Evolutionary conservation across 768 basidiomycete species (phyloP).

Genomic region (Coprinopsis cinerea): DNA sequence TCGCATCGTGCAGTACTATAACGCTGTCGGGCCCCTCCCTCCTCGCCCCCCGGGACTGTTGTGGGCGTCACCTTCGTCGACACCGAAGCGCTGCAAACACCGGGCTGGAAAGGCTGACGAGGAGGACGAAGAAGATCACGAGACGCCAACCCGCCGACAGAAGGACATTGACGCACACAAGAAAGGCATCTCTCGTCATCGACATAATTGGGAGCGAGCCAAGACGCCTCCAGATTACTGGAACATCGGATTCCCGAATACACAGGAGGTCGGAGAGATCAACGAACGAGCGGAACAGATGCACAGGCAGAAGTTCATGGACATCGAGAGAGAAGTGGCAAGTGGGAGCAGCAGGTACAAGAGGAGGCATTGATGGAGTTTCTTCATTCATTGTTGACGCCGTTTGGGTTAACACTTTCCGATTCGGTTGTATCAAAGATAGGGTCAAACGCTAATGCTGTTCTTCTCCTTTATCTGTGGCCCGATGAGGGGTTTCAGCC

Average conservation of each 20-base stretch:
- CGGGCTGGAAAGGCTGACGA: constrained; percentile 12
- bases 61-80: constrained; percentile 61
- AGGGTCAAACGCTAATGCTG: too few relatives aligned
- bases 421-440: too few relatives aligned
- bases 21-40: constrained; percentile 68
- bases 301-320: constrained; percentile 56
- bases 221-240: constrained; percentile 85
- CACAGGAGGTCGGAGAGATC: constrained; percentile 74
- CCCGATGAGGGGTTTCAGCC: too few relatives aligned
- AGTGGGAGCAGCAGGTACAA: constrained; percentile 25
- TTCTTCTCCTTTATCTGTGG: too few relatives aligned
- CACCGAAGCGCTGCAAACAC: constrained; percentile 26
- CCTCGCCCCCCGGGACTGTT: constrained; percentile 56
- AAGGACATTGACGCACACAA: constrained; percentile 47
- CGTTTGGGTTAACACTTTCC: too few relatives aligned
- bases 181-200: constrained; percentile 66
- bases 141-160: constrained; percentile 14
- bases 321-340: constrained; percentile 55
- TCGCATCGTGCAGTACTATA: constrained; percentile 57
- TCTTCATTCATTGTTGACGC: background rate
- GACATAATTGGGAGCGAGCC: constrained; percentile 62
- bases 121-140: constrained; percentile 8
- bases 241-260: constrained; percentile 85
- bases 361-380: background rate
- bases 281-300: constrained; percentile 70